A percentile compares a stretch with the other conserved stretches of the same genome.
phyloP scores from a whole-genome alignment of 352 stramenopile genomes.

The Phytophthora ohioensis region DNA sequence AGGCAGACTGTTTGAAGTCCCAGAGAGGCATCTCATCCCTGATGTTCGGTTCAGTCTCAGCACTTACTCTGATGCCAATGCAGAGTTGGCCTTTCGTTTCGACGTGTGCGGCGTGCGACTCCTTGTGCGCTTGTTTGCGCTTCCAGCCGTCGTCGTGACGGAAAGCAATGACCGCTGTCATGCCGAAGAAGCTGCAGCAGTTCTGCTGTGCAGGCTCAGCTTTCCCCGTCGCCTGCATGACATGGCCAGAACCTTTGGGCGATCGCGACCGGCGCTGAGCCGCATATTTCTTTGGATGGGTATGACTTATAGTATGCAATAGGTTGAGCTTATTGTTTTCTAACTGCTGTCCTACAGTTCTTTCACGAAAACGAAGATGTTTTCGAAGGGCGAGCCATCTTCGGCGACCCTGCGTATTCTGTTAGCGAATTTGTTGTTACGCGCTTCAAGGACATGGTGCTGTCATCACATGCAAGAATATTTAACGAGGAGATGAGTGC shows the following conservation, averaged over 20 bases:
- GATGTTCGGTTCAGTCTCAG: background rate
- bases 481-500: no score
- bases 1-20: background rate
- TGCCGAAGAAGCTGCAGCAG: background rate
- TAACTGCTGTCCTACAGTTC: background rate
- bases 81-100: slow-evolving; percentile 9
- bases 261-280: background rate
- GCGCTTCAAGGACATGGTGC: background rate
- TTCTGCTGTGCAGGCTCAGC: slow-evolving; percentile 3
- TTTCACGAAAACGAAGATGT: background rate
- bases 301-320: background rate
- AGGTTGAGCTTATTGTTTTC: background rate
- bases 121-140: background rate
- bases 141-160: slow-evolving; percentile 1
- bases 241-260: slow-evolving; percentile 8
- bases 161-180: background rate
- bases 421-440: background rate
- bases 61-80: background rate
- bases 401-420: background rate
- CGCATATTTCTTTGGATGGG: slow-evolving; percentile 11
- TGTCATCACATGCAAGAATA: background rate
- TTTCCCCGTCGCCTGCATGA: slow-evolving; percentile 1
- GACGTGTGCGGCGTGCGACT: background rate
- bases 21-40: slow-evolving; percentile 3
- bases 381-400: background rate